Base-by-base conservation (phyloP, 768 basidiomycete genomes). In the Boletus rubescentipes region DNA sequence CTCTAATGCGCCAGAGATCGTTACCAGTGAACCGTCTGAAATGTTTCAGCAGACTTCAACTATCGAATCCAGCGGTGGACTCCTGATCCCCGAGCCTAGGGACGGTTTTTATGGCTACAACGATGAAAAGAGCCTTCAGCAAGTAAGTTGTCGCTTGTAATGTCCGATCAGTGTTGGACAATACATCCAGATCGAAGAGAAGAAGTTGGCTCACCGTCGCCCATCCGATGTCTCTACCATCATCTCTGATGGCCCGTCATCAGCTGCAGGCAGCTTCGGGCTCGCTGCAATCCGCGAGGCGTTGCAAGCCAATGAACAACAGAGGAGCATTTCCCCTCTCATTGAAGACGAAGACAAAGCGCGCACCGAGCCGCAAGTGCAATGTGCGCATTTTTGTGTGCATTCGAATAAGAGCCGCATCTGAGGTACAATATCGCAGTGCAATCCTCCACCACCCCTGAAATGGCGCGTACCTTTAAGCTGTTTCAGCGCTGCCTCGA, bases 401-500 rank as follows among this genome's bases (percentile, higher is more conserved):
- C n/a, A 46, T 39, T 16, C 10, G 26, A 51, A 46, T 11, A 38
- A 31, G 30, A 48, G 32, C 30, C 5, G n/a, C n/a, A 37, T 51
- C 49, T 58, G 9, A 67, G 9, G 18, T 23, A 18, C 49, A 16
- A n/a, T 23, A 29, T 49, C 50, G 36, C 35, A 70, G 67, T 46
- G 18, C 64, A 67, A 35, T 34, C 68, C 8, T 38, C 61, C 43
- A 36, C 72, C 45, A 67, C 60, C 14, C 69, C 73, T 3, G 85
- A 86, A 62, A 75, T 81, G 48, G 69, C 75, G 11, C 71, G 76
- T 9, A 76, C 93, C 14, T 85, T 89, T 55, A 78, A 85, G 55
- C 79, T 87, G 2, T 83, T 98, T 66, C 84, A 88, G 54, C 84
- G 78, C 64, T 98, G 96, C 66, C 84, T 98, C 43, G 84, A 90